Base-by-base conservation (phyloP, 257 asterid species). In the Solanum chilense region DNA sequence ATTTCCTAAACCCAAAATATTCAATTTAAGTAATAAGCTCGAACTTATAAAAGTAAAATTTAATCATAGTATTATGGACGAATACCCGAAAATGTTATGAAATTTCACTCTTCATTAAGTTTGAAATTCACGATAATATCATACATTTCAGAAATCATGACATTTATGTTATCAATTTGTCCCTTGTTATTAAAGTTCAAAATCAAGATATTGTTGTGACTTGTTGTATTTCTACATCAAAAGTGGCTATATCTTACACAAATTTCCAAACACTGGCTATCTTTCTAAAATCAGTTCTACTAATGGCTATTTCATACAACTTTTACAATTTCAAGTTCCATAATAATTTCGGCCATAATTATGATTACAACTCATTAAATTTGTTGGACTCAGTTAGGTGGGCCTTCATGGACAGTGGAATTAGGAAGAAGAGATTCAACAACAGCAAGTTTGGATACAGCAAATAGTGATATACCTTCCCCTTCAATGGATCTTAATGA, bases 391-490 rank as follows among this genome's bases (percentile, higher is more conserved):
- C 90, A 93, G 97, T 45, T 93, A 86, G 94, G 97, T n/a, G 97
- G 97, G 42, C 93, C 93, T 45, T 71, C 80, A 1, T 94, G 97
- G 97, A 85, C 37, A 2, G 96, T 90, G 73, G 87, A 90, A 75
- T 80, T 92, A 83, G 97, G 97, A 27, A 88, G 97, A 88, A 92
- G 92, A 86, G 97, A 94, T 74, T 91, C 95, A 25, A 90, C 94
- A 66, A 90, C 95, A 16, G 97, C 97, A 18, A 93, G 95, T 58
- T 69, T 87, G 16, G 89, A 83, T 74, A 89, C 87, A 82, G 96
- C 96, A 25, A 91, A 93, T 88, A 58, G 87, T 10, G 93, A 94
- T 23, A 87, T 94, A 29, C 97, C 97, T 27, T 91, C 95, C 0
- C 96, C 97, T 14, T 25, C 7, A 0, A 12, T 88, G 91, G 97